A percentile compares a stretch with the other conserved stretches of the same genome.
Conservation (phyloP, 129 eudicot genomes). For the Deinandra increscens region DNA sequence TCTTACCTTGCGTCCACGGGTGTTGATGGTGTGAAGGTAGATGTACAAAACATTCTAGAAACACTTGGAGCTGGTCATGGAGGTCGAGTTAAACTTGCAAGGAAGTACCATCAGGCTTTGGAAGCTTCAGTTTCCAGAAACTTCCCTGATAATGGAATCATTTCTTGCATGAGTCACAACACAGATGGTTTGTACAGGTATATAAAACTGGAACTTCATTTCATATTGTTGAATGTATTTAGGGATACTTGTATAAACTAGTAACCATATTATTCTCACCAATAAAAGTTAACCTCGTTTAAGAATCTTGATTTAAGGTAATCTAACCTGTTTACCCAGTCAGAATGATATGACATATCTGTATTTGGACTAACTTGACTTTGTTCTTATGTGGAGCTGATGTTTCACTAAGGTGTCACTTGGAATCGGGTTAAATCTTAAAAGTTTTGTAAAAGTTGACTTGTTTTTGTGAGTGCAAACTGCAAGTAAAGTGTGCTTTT, state of each 20-base stretch:
- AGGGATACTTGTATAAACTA: background rate
- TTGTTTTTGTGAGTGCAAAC: background rate
- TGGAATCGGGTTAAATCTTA: background rate
- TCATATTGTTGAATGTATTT: background rate
- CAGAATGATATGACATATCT: background rate
- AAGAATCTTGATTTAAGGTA: background rate
- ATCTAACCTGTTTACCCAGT: background rate
- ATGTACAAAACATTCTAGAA: slow-evolving; percentile 83
- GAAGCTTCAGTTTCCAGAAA: slow-evolving; percentile 79
- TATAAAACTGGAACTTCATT: slow-evolving; percentile 2
- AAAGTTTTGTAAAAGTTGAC: background rate
- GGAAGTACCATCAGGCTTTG: slow-evolving; percentile 82
- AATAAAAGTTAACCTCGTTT: background rate
- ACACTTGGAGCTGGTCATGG: slow-evolving; percentile 93
- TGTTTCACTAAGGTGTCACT: background rate
- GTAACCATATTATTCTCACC: background rate
- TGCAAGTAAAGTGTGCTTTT: background rate
- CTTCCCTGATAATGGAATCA: slow-evolving; percentile 79
- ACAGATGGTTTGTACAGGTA: slow-evolving; percentile 92
- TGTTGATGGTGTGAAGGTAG: slow-evolving; percentile 91
- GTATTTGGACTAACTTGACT: background rate
- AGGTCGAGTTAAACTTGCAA: slow-evolving; percentile 78
- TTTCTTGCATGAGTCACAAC: slow-evolving; percentile 96
- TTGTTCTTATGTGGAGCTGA: no score
- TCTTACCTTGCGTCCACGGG: slow-evolving; percentile 82